Percentiles rank a stretch among this genome's conserved stretches.
phyloP scores from a whole-genome alignment of 1,284 basidiomycete genomes.

The Exobasidium rhododendri region DNA sequence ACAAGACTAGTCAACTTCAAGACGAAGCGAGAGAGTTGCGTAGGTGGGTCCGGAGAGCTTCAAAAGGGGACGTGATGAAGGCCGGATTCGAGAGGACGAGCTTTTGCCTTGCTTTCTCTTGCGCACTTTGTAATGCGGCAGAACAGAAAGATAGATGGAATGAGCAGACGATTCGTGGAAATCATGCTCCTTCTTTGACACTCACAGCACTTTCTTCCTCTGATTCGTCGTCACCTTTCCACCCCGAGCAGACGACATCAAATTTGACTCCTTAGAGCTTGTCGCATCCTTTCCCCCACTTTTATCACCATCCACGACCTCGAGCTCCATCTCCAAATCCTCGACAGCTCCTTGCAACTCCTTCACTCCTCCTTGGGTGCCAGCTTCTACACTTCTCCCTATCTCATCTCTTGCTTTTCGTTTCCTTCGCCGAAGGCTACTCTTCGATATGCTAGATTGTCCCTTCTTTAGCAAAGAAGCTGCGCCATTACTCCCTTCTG shows the following conservation, averaged over 20 bases:
- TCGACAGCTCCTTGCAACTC: constrained; percentile 34
- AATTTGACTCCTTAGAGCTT: constrained; percentile 19
- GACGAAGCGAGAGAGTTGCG: constrained; percentile 29
- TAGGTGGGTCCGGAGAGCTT: constrained; percentile 44
- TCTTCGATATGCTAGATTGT: constrained; percentile 27
- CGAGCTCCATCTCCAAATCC: constrained; percentile 20
- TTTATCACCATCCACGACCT: constrained; percentile 20
- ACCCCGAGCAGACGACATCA: neutral
- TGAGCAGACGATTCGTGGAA: neutral
- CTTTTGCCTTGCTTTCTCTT: constrained; percentile 43
- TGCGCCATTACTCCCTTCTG: constrained; percentile 21
- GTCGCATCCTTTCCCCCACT: constrained; percentile 13
- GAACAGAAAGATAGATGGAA: neutral
- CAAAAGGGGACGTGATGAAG: constrained; percentile 41
- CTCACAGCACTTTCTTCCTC: constrained; percentile 40
- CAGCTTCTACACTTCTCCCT: constrained; percentile 29
- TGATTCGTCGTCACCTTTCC: constrained; percentile 37
- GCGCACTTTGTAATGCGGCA: constrained; percentile 25
- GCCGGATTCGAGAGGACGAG: constrained; percentile 41
- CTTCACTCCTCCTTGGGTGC: constrained; percentile 27
- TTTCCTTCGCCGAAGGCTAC: constrained; percentile 38
- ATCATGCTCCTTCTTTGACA: constrained; percentile 9
- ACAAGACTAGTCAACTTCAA: too few relatives aligned
- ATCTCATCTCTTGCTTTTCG: constrained; percentile 40
- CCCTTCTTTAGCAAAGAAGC: neutral